phyloP scores from a whole-genome alignment of 148 eudicot species.

The Rheum nobile region DNA sequence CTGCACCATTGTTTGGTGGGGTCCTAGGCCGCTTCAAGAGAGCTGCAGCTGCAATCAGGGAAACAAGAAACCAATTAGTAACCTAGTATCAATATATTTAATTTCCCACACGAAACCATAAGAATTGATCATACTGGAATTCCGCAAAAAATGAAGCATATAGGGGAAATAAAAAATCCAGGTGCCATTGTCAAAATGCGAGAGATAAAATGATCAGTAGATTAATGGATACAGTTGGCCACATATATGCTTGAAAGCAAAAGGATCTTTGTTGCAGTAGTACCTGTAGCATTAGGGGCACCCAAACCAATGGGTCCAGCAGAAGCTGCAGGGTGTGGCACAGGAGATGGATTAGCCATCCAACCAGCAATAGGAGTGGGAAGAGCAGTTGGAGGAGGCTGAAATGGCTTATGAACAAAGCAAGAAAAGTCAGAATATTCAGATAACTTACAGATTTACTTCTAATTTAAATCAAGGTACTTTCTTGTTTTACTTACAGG shows the following conservation, averaged over 20 bases:
- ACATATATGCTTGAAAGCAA: neutral
- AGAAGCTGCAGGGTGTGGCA: slow-evolving; percentile 69
- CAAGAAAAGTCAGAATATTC: slow-evolving; percentile 12
- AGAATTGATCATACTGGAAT: neutral
- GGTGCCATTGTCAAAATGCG: neutral
- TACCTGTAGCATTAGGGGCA: slow-evolving; percentile 53
- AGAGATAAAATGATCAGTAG: neutral
- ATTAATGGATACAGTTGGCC: neutral
- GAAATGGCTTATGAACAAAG: slow-evolving; percentile 50
- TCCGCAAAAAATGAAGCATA: neutral
- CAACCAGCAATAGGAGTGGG: slow-evolving; percentile 67
- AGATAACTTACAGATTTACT: neutral
- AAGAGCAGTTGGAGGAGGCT: slow-evolving; percentile 49
- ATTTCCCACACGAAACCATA: neutral
- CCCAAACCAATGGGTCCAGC: slow-evolving; percentile 75
- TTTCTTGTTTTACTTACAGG: slow-evolving; percentile 41
- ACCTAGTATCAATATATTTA: slow-evolving; percentile 11
- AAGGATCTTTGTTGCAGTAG: neutral
- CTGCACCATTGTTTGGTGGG: slow-evolving; percentile 49
- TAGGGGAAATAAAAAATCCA: neutral
- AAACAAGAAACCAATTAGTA: slow-evolving; percentile 10
- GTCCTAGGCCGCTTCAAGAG: slow-evolving; percentile 65
- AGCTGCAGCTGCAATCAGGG: slow-evolving; percentile 19
- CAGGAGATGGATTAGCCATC: slow-evolving; percentile 78
- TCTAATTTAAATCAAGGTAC: neutral